phyloP scores from a whole-genome alignment of 2,329 filamentous ascomycete genomes.

The Pseudogymnoascus sp. region DNA sequence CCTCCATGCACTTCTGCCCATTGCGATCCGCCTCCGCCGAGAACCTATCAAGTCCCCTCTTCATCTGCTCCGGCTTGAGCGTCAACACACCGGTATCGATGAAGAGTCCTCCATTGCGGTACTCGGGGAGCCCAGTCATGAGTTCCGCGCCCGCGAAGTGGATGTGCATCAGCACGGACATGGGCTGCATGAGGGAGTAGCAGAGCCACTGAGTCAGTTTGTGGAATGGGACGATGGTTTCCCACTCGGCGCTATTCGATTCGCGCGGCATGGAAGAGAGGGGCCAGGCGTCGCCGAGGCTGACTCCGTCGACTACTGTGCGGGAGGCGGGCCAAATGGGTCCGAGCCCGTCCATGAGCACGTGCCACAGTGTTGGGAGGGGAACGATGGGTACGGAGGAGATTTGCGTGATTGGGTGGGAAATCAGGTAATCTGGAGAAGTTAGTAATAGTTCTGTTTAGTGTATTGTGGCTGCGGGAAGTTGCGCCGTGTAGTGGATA shows the following conservation, averaged over 20 bases:
- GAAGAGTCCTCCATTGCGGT: conserved; percentile 83
- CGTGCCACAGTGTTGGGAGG: conserved; percentile 80
- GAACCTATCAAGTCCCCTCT: conserved; percentile 64
- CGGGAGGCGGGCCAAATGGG: conserved; percentile 84
- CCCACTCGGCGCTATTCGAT: conserved; percentile 47
- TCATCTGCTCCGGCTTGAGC: conserved; percentile 60
- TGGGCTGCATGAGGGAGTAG: conserved; percentile 88
- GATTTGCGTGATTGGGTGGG: conserved; percentile 81
- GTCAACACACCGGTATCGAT: conserved; percentile 76
- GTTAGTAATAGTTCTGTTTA: conserved; percentile 20
- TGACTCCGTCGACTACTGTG: conserved; percentile 76
- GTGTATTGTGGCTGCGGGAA: not conserved
- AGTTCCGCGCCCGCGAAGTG: conserved; percentile 75
- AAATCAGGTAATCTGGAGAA: conserved; percentile 75
- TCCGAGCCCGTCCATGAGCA: conserved; percentile 78
- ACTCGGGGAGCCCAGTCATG: conserved; percentile 82
- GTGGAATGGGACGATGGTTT: conserved; percentile 83
- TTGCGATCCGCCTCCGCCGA: conserved; percentile 63
- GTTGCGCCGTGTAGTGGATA: not conserved
- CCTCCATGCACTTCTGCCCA: conserved; percentile 63
- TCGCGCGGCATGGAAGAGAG: conserved; percentile 66
- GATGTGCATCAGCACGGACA: conserved; percentile 71
- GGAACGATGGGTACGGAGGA: conserved; percentile 82
- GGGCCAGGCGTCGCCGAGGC: conserved; percentile 91
- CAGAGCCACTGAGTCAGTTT: conserved; percentile 93